Evolutionary conservation across 768 basidiomycete species (phyloP).

Genomic region (Auricularia cornea): DNA sequence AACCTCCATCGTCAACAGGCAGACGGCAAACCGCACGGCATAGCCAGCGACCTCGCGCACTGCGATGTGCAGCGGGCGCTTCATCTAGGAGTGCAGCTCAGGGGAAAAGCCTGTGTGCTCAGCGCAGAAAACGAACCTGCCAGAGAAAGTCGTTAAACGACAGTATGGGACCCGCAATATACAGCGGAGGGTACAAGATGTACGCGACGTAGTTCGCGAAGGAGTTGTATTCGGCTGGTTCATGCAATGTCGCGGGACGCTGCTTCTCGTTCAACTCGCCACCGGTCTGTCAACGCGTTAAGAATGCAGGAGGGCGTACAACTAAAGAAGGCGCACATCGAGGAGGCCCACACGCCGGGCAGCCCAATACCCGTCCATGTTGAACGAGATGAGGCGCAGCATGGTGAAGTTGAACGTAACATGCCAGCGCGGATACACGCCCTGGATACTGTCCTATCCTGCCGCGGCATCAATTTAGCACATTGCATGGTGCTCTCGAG

Average conservation of each 20-base stretch:
- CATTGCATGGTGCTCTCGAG: neutral
- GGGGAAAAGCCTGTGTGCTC: neutral
- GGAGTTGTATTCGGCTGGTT: constrained; percentile 46
- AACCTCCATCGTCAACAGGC: constrained; percentile 79
- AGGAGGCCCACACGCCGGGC: constrained; percentile 27
- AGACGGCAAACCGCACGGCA: constrained; percentile 57
- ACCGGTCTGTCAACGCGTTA: constrained; percentile 19
- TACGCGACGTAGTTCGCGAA: constrained; percentile 74
- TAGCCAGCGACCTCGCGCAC: constrained; percentile 39
- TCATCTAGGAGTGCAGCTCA: constrained; percentile 36
- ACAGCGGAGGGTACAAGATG: constrained; percentile 85
- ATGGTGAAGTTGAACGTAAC: constrained; percentile 94
- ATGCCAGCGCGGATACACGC: constrained; percentile 88
- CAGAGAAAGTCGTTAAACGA: constrained; percentile 93
- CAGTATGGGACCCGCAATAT: constrained; percentile 93
- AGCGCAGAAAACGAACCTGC: constrained; percentile 55
- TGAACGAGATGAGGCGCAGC: constrained; percentile 87
- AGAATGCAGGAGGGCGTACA: neutral
- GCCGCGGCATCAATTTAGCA: too few relatives aligned
- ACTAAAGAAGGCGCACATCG: constrained; percentile 31
- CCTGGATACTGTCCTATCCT: constrained; percentile 52
- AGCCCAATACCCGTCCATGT: constrained; percentile 90
- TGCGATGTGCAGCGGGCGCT: constrained; percentile 44
- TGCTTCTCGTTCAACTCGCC: constrained; percentile 45
- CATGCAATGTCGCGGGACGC: constrained; percentile 48